Evolutionary conservation across 106 monocot species (phyloP).

Genomic region (Cymbidium sinense): DNA sequence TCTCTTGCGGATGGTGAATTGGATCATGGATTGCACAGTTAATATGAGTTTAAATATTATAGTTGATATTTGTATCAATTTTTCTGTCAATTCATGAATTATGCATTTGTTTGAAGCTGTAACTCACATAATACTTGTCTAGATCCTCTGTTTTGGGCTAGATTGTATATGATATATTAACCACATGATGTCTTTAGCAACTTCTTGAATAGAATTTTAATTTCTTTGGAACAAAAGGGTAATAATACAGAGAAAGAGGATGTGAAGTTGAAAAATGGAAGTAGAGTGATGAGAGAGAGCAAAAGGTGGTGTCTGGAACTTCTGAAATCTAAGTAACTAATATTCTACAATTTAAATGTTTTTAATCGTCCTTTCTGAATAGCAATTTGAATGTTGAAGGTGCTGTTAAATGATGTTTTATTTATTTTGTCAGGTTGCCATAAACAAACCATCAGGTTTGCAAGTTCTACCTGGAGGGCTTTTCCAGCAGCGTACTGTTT

Average conservation of each 20-base stretch:
- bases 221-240: neutral
- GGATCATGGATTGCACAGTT: no score
- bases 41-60: no score
- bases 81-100: no score
- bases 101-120: no score
- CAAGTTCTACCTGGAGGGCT: conserved; percentile 97
- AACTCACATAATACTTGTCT: no score
- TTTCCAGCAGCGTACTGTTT: conserved; percentile 91
- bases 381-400: neutral
- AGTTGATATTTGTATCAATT: no score
- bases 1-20: no score
- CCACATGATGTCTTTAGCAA: no score
- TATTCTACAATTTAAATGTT: neutral
- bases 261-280: neutral
- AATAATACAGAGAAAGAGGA: neutral
- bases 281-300: neutral
- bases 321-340: neutral
- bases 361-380: neutral
- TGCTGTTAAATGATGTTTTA: neutral
- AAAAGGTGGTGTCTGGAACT: neutral
- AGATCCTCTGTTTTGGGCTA: no score
- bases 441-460: conserved; percentile 90
- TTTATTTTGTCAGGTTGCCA: conserved; percentile 43
- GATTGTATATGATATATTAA: no score
- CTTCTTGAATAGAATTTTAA: no score